Evolutionary conservation across 306 rosid genomes (phyloP).

Genomic region (Alnus rubra): DNA sequence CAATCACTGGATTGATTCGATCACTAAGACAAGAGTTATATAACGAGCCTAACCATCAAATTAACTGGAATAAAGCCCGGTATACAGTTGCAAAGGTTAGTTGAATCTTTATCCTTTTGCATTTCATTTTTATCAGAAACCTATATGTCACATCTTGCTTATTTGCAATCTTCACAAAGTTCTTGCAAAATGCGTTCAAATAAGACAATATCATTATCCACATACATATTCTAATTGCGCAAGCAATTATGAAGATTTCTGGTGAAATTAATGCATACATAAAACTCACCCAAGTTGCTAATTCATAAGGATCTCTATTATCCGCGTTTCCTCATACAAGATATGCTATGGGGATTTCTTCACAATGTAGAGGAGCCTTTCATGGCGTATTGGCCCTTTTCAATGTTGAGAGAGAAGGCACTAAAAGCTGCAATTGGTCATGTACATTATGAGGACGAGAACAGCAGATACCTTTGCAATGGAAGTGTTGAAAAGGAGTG

Average conservation of each 20-base stretch:
- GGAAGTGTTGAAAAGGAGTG: conserved; percentile 59
- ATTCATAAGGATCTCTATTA: conserved; percentile 66
- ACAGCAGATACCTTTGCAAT: conserved; percentile 59
- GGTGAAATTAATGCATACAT: neutral
- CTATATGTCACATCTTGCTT: too few species aligned
- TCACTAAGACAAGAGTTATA: conserved; percentile 51
- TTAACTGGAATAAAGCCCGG: conserved; percentile 50
- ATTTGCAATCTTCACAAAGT: too few species aligned
- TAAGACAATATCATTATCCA: too few species aligned
- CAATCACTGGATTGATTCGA: conserved; percentile 39
- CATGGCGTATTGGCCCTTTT: conserved; percentile 59
- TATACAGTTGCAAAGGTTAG: conserved; percentile 50
- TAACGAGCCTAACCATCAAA: conserved; percentile 42
- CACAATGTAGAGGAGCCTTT: conserved; percentile 59
- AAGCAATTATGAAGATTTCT: too few species aligned
- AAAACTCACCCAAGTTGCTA: neutral
- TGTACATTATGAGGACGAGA: conserved; percentile 64
- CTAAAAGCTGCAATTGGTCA: conserved; percentile 44
- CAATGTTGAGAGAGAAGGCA: conserved; percentile 54
- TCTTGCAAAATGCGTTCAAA: too few species aligned
- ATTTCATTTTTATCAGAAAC: too few species aligned
- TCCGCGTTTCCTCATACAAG: conserved; percentile 67
- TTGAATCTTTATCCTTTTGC: neutral
- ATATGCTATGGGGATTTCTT: conserved; percentile 58
- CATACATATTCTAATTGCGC: too few species aligned